A percentile compares a stretch with the other conserved stretches of the same genome.
phyloP scores from a whole-genome alignment of 192 early-diverging fungal species.

The Dissophora ornata region DNA sequence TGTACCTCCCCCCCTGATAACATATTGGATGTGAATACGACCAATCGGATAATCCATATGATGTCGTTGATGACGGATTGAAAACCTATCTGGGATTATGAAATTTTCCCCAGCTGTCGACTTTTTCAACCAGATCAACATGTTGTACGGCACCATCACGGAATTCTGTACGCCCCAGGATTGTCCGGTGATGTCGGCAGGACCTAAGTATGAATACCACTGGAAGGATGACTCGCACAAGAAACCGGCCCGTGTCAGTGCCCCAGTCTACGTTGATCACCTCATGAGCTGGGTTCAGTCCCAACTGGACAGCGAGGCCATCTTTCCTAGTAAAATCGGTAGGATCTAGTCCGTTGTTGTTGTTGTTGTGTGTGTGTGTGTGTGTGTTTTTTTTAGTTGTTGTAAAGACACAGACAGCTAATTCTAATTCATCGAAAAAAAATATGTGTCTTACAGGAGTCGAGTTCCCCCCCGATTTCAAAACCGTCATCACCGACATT shows the following conservation, averaged over 20 bases:
- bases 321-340: slow-evolving; percentile 88
- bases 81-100: not conserved
- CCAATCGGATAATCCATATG: slow-evolving; percentile 4
- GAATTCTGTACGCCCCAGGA: slow-evolving; percentile 89
- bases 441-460: too few relatives aligned
- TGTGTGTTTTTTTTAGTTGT: too few relatives aligned
- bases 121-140: slow-evolving; percentile 97
- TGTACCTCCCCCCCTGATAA: not conserved
- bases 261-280: slow-evolving; percentile 90
- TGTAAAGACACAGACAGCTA: not conserved
- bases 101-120: slow-evolving; percentile 71
- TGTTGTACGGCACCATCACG: slow-evolving; percentile 88
- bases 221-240: slow-evolving; percentile 89
- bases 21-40: not conserved
- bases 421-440: too few relatives aligned
- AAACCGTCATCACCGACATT: slow-evolving; percentile 73
- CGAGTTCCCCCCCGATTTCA: slow-evolving; percentile 82
- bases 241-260: slow-evolving; percentile 88
- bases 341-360: slow-evolving; percentile 4
- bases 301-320: slow-evolving; percentile 85
- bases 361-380: not conserved
- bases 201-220: slow-evolving; percentile 84
- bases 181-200: slow-evolving; percentile 94
- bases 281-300: slow-evolving; percentile 87
- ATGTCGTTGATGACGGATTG: not conserved